Base-by-base conservation (phyloP, 75 land plant genomes). In the Larix kaempferi region DNA sequence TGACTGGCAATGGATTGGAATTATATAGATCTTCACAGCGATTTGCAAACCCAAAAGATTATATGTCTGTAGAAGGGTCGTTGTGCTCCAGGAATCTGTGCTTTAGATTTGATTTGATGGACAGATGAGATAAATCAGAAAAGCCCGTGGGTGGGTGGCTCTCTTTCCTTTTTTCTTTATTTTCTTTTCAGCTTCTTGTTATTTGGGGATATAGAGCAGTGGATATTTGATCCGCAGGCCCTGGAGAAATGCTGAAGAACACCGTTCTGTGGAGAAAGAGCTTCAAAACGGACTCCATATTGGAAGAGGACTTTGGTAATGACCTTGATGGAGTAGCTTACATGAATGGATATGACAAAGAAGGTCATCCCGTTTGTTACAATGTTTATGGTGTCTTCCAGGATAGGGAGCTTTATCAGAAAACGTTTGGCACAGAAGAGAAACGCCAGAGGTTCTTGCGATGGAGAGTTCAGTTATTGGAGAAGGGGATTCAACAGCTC, bases 321-420 rank as follows among this genome's bases (percentile, higher is more conserved):
- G 80, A 27, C 6, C 80, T 84, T 17, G 80, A 77, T 0, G 85
- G 78, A 8, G 59, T 41, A 44, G 80, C 80, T 14, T 86, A 62
- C 76, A 71, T 80, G 72, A 59, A 84, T n/a, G 77, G 90, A 21
- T 35, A 10, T n/a, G 92, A 89, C 61, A 86, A 77, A 33, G 85
- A 92, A 56, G 92, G 88, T 33, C 90, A 78, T 39, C 90, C 90
- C 37, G 74, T 92, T 54, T 89, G 81, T 74, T 92, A 82, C 82
- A 80, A 82, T 22, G 67, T 59, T 17, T 84, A 63, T 77, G 88
- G 82, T 13, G 81, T 64, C 15, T 88, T 91, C 59, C 79, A 78
- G 74, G 87, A 91, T 59, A 82, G 74, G 76, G 80, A 78, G 19
- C 22, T 84, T 56, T 80, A 79, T 57, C 62, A 80, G 66, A 83